Evolutionary conservation across 441 rosid species (phyloP), one percentile per base, ranked within the genome.

Genomic region (Biscutella laevigata): DNA sequence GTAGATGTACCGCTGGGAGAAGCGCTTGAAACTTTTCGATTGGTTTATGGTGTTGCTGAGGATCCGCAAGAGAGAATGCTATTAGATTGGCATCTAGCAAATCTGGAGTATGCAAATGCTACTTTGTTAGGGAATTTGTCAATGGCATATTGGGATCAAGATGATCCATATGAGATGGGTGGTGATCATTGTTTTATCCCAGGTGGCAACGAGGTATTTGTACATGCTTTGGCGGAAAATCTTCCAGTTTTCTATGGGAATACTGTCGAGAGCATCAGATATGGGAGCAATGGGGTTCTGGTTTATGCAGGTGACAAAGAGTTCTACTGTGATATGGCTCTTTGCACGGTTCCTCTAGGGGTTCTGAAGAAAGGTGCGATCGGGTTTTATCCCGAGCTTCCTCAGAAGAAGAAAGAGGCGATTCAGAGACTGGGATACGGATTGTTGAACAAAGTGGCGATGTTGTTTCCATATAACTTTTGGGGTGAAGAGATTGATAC

Each of bases 151-250:
- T 90, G 97, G 94, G 95, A 90, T 77, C 95, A 84, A 59, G 97
- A 90, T 74, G 97, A 90, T 61, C 95, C 95, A 0, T 90, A 79
- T 68, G 97, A 90, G 70, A 90, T 90, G 95, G 95, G 95, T 0
- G 95, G 95, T 46, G 97, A 84, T 70, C 97, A 90, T 66, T 90
- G 97, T 65, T 90, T 90, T 64, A 83, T 84, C 24, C 95, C 95
- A 0, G 97, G 95, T 22, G 97, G 95, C 17, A 90, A 87, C 34
- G 94, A 79, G 62, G 74, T 82, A 50, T 84, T 86, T 62, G 81
- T 89, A 27, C 76, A 83, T 52, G 94, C 89, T 8, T 78, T 89
- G 34, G 95, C 87, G 0, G 82, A 78, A 64, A 94, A 81, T 71
- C 80, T 89, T 49, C 94, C 91, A 0, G 68, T 86, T 54, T 89